Evolutionary conservation across 83 land plant species (phyloP).

Genomic region (Picea abies): DNA sequence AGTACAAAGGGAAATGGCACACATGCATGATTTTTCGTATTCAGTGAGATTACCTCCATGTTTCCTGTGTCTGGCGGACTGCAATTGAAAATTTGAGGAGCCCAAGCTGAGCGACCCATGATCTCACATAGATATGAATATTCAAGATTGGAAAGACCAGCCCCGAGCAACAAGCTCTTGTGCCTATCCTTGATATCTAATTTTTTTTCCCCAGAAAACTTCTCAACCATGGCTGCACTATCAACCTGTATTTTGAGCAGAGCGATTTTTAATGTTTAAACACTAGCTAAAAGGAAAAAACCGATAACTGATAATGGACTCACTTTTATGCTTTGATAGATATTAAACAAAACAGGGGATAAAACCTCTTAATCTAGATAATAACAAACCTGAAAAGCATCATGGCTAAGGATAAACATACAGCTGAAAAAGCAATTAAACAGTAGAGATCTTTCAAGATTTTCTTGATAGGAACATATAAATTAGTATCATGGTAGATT

Average conservation of each 20-base stretch:
- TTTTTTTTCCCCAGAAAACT: conserved; percentile 37
- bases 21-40: background rate
- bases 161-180: conserved; percentile 66
- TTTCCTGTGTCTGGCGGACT: conserved; percentile 98
- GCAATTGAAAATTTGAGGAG: conserved; percentile 96
- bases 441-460: background rate
- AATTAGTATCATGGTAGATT: background rate
- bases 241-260: conserved; percentile 58
- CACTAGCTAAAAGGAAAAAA: background rate
- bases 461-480: background rate
- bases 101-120: conserved; percentile 94
- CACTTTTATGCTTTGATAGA: background rate
- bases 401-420: background rate
- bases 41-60: conserved; percentile 80
- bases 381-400: background rate
- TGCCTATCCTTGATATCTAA: conserved; percentile 13
- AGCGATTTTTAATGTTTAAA: background rate
- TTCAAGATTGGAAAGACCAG: conserved; percentile 95
- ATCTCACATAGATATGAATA: conserved; percentile 96
- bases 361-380: background rate
- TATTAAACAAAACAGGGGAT: background rate
- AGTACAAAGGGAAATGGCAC: background rate
- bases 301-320: background rate
- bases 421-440: background rate
- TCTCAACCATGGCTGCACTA: conserved; percentile 81